Evolutionary conservation across 2,329 filamentous ascomycete species (phyloP).

Genomic region (Colletotrichum trifolii): DNA sequence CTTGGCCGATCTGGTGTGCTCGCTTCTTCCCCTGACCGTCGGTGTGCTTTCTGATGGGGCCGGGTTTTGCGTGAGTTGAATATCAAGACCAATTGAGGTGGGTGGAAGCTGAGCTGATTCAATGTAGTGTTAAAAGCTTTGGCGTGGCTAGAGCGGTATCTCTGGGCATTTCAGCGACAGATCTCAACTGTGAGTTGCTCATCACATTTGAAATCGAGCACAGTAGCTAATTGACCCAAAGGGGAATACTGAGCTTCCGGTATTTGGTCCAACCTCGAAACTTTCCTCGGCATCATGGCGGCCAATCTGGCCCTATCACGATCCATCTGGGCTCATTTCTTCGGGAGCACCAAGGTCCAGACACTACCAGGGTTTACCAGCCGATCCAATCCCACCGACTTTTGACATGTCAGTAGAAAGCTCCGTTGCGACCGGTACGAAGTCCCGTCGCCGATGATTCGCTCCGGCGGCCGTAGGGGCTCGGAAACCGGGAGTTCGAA

Average conservation of each 20-base stretch:
- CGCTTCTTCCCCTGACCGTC: constrained; percentile 44
- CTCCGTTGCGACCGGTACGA: constrained; percentile 31
- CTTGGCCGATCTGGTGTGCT: constrained; percentile 41
- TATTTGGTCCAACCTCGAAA: constrained; percentile 52
- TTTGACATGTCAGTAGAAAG: constrained; percentile 20
- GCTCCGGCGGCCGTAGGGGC: background rate
- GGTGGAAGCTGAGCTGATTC: too few species aligned
- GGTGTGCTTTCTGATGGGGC: constrained; percentile 45
- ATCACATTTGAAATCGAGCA: background rate
- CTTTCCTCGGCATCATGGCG: constrained; percentile 49
- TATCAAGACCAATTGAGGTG: background rate
- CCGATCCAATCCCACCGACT: constrained; percentile 20
- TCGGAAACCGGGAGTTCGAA: constrained; percentile 31
- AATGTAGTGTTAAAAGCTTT: constrained; percentile 39
- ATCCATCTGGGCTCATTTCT: constrained; percentile 40
- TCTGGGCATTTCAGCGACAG: constrained; percentile 37
- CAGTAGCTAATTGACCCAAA: constrained; percentile 17
- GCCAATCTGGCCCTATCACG: constrained; percentile 44
- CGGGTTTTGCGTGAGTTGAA: constrained; percentile 41
- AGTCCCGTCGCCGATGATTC: constrained; percentile 6
- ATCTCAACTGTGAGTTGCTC: constrained; percentile 40
- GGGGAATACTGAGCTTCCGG: constrained; percentile 47
- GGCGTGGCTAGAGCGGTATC: constrained; percentile 40
- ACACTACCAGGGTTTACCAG: constrained; percentile 10
- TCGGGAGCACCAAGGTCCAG: constrained; percentile 1